These are phyloP conservation scores for Apodospora peruviana DNA, from an alignment of 495 filamentous ascomycete species.

Conservation along the genomic window DNA sequence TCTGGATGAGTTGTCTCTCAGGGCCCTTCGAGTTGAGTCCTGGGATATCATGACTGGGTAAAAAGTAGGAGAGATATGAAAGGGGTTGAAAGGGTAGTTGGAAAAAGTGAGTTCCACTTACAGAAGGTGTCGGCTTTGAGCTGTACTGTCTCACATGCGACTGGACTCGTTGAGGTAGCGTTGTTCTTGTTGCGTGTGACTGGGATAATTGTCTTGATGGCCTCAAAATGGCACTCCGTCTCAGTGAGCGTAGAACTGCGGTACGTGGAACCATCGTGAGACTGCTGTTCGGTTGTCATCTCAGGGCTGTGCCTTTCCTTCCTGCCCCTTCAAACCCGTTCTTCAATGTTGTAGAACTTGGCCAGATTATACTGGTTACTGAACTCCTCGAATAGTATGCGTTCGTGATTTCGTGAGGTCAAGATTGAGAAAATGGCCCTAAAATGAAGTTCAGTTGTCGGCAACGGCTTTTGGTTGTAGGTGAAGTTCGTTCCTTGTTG, in stretches of 20 bases:
- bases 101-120: background rate
- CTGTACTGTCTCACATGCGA: background rate
- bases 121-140: background rate
- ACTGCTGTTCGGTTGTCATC: no score
- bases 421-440: no score
- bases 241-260: background rate
- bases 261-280: background rate
- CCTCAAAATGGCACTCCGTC: background rate
- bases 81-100: background rate
- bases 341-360: no score
- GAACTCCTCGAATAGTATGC: no score
- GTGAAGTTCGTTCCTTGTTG: no score
- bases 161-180: background rate
- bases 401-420: no score
- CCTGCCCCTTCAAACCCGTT: no score
- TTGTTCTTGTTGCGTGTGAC: background rate
- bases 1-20: background rate
- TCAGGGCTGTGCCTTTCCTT: no score
- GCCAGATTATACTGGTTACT: no score
- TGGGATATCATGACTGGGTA: background rate
- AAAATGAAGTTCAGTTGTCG: no score
- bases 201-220: background rate
- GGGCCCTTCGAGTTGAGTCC: background rate
- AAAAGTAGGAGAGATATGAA: background rate
- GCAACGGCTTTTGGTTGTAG: no score